phyloP scores from a whole-genome alignment of 2,329 filamentous ascomycete species.

The Cercospora zeae-maydis region DNA sequence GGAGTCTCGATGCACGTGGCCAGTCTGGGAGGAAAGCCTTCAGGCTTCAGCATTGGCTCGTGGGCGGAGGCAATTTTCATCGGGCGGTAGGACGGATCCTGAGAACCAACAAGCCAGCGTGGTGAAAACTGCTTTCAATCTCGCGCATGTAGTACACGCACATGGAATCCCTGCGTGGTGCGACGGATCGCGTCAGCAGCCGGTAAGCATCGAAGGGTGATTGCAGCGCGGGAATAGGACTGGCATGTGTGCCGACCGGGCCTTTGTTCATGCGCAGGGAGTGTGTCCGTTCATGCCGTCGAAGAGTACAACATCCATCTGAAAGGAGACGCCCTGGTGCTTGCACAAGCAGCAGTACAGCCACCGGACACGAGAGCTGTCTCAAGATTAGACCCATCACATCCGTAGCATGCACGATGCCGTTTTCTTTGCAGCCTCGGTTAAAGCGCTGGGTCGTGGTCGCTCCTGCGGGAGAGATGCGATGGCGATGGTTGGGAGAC shows the following conservation, averaged over 20 bases:
- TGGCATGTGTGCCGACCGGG: neutral
- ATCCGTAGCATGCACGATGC: neutral
- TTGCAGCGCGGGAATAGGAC: neutral
- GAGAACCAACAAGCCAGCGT: neutral
- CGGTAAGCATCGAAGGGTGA: neutral
- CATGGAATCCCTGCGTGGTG: constrained; percentile 6
- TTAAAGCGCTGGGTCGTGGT: constrained; percentile 12
- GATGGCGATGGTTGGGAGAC: constrained; percentile 3
- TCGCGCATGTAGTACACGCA: constrained; percentile 5
- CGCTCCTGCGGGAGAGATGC: constrained; percentile 5
- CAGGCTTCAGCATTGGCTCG: neutral
- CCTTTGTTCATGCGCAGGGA: neutral
- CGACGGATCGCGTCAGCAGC: neutral
- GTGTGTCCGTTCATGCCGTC: neutral
- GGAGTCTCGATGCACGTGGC: neutral
- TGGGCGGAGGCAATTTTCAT: neutral
- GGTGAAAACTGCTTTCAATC: neutral
- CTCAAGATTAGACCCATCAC: constrained; percentile 10
- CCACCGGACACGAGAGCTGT: constrained; percentile 11
- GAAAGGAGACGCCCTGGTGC: constrained; percentile 1
- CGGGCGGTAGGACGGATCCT: neutral
- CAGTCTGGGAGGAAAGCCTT: neutral
- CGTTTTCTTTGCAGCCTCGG: constrained; percentile 12
- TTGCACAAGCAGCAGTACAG: constrained; percentile 1
- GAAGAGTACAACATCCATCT: constrained; percentile 8